Conservation (phyloP, 2,329 filamentous ascomycete species). For the Sphaerostilbella broomeana region DNA sequence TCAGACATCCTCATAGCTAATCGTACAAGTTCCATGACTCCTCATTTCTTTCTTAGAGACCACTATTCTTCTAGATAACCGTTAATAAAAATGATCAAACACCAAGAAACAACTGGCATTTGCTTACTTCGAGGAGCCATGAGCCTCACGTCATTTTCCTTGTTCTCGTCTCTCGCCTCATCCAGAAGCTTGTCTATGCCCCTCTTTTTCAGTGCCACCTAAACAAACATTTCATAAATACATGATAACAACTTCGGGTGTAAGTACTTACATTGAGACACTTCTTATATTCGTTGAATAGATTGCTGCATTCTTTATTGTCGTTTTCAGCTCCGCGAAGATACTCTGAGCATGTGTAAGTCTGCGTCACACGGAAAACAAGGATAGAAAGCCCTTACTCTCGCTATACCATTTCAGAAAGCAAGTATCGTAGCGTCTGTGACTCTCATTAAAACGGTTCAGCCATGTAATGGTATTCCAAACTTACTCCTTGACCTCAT, state of each 20-base stretch:
- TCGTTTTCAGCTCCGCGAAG: constrained; percentile 75
- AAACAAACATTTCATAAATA: not conserved
- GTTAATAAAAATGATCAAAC: not conserved
- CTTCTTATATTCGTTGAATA: constrained; percentile 84
- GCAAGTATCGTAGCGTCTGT: constrained; percentile 88
- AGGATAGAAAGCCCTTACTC: constrained; percentile 52
- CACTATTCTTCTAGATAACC: not conserved
- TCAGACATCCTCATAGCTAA: no score
- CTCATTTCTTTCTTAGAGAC: no score
- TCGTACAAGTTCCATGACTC: no score
- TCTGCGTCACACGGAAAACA: constrained; percentile 11
- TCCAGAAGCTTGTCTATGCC: constrained; percentile 92
- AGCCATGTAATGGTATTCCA: not conserved
- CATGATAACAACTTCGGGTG: constrained; percentile 20
- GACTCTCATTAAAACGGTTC: not conserved
- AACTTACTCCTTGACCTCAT: constrained; percentile 86
- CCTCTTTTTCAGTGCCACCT: constrained; percentile 80
- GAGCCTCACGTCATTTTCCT: constrained; percentile 67
- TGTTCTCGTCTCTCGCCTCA: constrained; percentile 82
- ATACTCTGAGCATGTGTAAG: constrained; percentile 57
- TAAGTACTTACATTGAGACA: constrained; percentile 63
- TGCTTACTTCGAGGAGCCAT: constrained; percentile 37
- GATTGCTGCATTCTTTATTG: constrained; percentile 73
- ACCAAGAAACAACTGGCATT: not conserved
- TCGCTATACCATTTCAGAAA: constrained; percentile 99